These are phyloP conservation scores for Monascus purpureus DNA, from an alignment of 495 filamentous ascomycete genomes.

Conservation along the genomic window DNA sequence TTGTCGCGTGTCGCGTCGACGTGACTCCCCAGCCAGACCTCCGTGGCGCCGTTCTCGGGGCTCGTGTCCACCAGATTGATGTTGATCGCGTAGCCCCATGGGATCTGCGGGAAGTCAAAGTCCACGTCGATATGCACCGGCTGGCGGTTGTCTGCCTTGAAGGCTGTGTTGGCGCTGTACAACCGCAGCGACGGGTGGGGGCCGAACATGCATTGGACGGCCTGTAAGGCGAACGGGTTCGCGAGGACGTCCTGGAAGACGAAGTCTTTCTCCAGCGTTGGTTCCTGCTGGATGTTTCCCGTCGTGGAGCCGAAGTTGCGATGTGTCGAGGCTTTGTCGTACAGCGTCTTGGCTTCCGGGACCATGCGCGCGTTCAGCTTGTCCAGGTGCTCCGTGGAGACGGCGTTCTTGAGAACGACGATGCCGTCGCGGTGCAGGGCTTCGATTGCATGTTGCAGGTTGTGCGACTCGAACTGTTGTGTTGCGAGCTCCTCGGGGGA, in stretches of 20 bases:
- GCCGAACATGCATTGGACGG: conserved; percentile 35
- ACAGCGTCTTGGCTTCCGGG: conserved; percentile 30
- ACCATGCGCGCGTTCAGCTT: conserved; percentile 37
- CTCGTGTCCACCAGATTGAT: conserved; percentile 38
- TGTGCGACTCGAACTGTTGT: conserved; percentile 17
- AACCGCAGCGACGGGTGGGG: conserved; percentile 34
- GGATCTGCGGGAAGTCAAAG: conserved; percentile 32
- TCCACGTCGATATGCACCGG: conserved; percentile 43
- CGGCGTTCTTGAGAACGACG: conserved; percentile 39
- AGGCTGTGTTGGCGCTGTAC: conserved; percentile 38
- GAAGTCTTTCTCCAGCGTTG: conserved; percentile 25
- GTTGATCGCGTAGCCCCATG: conserved; percentile 11
- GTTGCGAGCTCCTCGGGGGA: conserved; percentile 6
- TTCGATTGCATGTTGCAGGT: conserved; percentile 39
- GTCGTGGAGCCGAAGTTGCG: conserved; percentile 37
- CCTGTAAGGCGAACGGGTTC: conserved; percentile 34
- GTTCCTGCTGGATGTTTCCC: conserved; percentile 44
- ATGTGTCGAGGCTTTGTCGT: conserved; percentile 22
- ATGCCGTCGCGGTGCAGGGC: conserved; percentile 41
- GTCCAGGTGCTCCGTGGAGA: conserved; percentile 28
- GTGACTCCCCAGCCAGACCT: conserved; percentile 34
- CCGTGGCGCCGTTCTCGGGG: conserved; percentile 41
- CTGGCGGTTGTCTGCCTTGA: conserved; percentile 27
- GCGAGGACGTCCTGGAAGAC: conserved; percentile 27
- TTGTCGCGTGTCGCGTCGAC: conserved; percentile 11